Evolutionary conservation across 2,329 filamentous ascomycete genomes (phyloP).

Genomic region (Anthostomella pinea): DNA sequence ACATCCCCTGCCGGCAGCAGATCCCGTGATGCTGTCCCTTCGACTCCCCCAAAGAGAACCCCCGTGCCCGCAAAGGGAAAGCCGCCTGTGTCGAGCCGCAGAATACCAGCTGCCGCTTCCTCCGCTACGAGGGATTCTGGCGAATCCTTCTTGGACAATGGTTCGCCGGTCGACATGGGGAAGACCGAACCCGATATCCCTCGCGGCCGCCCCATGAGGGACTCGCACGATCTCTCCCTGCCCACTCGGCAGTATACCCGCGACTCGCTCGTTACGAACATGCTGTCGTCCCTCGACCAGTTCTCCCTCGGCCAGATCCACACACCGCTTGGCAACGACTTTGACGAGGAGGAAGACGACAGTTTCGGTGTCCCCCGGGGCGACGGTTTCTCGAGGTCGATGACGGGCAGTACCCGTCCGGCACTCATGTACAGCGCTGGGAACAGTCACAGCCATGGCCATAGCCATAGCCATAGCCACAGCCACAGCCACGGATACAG

Average conservation of each 20-base stretch:
- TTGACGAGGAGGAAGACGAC: constrained; percentile 37
- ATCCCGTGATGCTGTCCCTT: constrained; percentile 25
- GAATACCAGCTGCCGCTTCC: constrained; percentile 27
- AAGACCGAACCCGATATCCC: constrained; percentile 29
- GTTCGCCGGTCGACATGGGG: constrained; percentile 27
- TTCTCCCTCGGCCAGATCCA: constrained; percentile 57
- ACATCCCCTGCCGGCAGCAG: constrained; percentile 23
- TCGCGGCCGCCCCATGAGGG: constrained; percentile 39
- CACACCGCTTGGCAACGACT: constrained; percentile 30
- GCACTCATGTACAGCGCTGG: constrained; percentile 23
- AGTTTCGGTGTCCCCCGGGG: constrained; percentile 23
- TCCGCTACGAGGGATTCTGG: constrained; percentile 24
- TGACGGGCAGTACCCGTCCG: constrained; percentile 26
- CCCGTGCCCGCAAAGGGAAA: constrained; percentile 30
- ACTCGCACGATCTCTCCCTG: constrained; percentile 85
- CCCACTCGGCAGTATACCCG: constrained; percentile 73
- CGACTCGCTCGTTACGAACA: constrained; percentile 91
- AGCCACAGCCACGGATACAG: constrained; percentile 45
- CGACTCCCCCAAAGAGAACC: constrained; percentile 29
- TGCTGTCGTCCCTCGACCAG: constrained; percentile 90
- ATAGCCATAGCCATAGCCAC: constrained; percentile 7
- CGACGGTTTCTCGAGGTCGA: constrained; percentile 27
- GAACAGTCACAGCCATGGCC: constrained; percentile 11
- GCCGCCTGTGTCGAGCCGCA: constrained; percentile 33
- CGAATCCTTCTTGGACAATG: constrained; percentile 31